Evolutionary conservation across 164 flowering plant genomes (phyloP).

Genomic region (Tinospora cordifolia): DNA sequence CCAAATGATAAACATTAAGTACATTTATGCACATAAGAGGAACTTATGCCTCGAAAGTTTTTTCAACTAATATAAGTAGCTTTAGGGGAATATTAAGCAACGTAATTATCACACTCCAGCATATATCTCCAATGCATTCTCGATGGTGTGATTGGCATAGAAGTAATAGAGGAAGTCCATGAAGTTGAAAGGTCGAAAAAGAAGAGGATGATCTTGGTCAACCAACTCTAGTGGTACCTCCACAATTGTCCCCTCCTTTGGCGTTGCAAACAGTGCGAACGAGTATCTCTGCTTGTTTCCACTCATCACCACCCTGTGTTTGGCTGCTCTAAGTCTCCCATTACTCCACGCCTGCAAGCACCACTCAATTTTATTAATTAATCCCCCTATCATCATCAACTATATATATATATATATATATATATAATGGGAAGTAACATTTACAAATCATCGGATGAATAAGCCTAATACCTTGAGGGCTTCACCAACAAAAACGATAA

Average conservation of each 20-base stretch:
- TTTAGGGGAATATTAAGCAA: no score
- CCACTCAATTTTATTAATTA: neutral
- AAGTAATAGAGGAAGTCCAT: slow-evolving; percentile 25
- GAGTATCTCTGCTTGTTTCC: slow-evolving; percentile 42
- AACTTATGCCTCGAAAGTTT: no score
- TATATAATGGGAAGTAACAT: neutral
- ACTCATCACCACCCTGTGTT: slow-evolving; percentile 42
- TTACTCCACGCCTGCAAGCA: slow-evolving; percentile 55
- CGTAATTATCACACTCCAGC: slow-evolving; percentile 24
- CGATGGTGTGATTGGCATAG: slow-evolving; percentile 12
- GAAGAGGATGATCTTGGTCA: slow-evolving; percentile 50
- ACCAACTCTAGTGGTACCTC: slow-evolving; percentile 43
- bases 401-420: neutral
- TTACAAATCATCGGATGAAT: no score
- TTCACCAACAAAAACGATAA: slow-evolving; percentile 35
- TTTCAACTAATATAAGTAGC: no score
- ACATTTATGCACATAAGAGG: no score
- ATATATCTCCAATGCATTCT: slow-evolving; percentile 29
- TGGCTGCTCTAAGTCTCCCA: slow-evolving; percentile 44
- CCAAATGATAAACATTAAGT: no score
- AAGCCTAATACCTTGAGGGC: slow-evolving; percentile 37
- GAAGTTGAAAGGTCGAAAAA: slow-evolving; percentile 37
- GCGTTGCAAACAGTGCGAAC: slow-evolving; percentile 30
- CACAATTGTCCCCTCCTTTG: slow-evolving; percentile 28
- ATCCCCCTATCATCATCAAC: neutral